Evolutionary conservation across 371 early-diverging fungal genomes (phyloP).

Genomic region (Apophysomyces trapeziformis): DNA sequence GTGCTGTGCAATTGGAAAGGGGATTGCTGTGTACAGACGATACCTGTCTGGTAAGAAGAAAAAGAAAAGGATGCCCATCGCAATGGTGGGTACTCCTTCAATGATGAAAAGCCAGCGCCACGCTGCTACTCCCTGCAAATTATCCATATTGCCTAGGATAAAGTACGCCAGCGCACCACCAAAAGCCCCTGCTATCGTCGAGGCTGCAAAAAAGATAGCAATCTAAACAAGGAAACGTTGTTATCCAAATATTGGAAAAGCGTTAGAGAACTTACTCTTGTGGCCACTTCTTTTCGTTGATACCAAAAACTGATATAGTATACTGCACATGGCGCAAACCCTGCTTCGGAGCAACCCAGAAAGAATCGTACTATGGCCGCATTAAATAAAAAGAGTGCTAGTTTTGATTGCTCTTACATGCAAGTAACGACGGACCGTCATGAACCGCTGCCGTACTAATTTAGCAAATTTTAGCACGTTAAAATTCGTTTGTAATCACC

Average conservation of each 20-base stretch:
- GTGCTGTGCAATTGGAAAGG: too few relatives aligned
- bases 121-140: slow-evolving; percentile 16
- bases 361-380: slow-evolving; percentile 13
- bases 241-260: background rate
- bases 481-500: background rate
- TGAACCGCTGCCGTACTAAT: background rate
- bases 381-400: background rate
- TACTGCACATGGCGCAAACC: slow-evolving; percentile 14
- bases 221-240: background rate
- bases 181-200: slow-evolving; percentile 34
- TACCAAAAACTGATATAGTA: slow-evolving; percentile 23
- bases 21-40: background rate
- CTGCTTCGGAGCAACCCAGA: slow-evolving; percentile 18
- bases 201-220: slow-evolving; percentile 21
- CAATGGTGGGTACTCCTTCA: slow-evolving; percentile 49
- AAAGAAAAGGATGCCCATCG: slow-evolving; percentile 33
- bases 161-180: slow-evolving; percentile 25
- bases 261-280: slow-evolving; percentile 8
- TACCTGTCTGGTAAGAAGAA: slow-evolving; percentile 21
- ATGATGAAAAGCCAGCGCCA: slow-evolving; percentile 47
- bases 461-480: background rate
- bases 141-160: slow-evolving; percentile 19
- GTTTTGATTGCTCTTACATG: background rate
- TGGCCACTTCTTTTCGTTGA: slow-evolving; percentile 16
- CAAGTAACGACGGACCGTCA: background rate